Percentiles rank a stretch among this genome's conserved stretches.
Evolutionary conservation across 106 monocot species (phyloP).

Genomic region (Apostasia ramifera): DNA sequence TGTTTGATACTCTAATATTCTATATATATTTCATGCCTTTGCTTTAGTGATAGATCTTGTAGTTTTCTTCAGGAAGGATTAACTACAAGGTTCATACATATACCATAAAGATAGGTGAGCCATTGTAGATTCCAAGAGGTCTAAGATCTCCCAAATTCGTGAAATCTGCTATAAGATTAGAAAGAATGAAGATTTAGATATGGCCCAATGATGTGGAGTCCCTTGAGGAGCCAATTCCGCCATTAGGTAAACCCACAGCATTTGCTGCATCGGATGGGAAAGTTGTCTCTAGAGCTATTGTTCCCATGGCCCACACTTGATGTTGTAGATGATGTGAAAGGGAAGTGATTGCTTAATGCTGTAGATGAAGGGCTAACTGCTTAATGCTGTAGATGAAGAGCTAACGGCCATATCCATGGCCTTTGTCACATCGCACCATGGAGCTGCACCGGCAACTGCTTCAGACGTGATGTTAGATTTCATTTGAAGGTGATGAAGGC

Average conservation of each 20-base stretch:
- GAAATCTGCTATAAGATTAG: constrained; percentile 84
- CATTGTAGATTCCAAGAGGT: too few species aligned
- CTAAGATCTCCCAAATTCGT: constrained; percentile 72
- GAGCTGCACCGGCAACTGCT: constrained; percentile 25
- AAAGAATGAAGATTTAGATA: constrained; percentile 82
- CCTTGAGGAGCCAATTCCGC: constrained; percentile 62
- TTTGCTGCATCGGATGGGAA: constrained; percentile 50
- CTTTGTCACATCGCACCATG: constrained; percentile 47
- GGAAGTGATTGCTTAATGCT: constrained; percentile 79
- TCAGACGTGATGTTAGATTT: constrained; percentile 27
- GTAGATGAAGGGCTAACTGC: constrained; percentile 59
- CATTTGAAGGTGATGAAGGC: constrained; percentile 55
- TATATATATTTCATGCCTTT: too few species aligned
- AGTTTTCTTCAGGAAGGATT: too few species aligned
- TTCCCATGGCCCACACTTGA: constrained; percentile 73
- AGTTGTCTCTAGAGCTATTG: constrained; percentile 49
- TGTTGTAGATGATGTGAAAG: constrained; percentile 71
- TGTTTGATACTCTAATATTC: too few species aligned
- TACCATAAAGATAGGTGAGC: too few species aligned
- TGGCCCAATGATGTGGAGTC: constrained; percentile 66
- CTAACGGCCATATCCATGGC: constrained; percentile 58
- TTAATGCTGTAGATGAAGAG: too few species aligned
- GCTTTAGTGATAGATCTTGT: too few species aligned
- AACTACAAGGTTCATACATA: too few species aligned
- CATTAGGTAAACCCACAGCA: constrained; percentile 45